Evolutionary conservation across 1,139 yeast species (phyloP), one percentile per base, ranked within the genome.

Genomic region (Geotrichum aggregatum): DNA sequence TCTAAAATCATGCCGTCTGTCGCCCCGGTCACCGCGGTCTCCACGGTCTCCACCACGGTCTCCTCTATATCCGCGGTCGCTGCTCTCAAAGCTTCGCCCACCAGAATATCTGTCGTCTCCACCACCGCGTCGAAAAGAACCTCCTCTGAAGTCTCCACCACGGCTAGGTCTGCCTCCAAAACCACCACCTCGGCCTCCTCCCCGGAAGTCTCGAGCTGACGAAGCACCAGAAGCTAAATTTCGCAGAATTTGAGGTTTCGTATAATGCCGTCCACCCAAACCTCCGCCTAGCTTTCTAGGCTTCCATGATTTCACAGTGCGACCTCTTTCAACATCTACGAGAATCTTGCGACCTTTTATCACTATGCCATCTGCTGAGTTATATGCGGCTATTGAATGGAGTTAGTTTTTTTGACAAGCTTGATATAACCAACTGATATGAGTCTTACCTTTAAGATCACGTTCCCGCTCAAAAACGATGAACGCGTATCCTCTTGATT

Each of bases 401-500:
- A 16, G 33, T 33, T 40, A 34, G 54, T 46, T 35, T 39, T n/a
- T 40, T 7, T 13, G 19, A n/a, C 28, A 24, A 24, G 28, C 28
- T 24, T 5, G 28, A 24, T 5, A 24, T 5, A 24, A 24, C 5
- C 54, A 48, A 61, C 64, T 4, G 18, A 21, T 21, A 35, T 66
- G 57, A 54, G 66, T 26, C 47, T 19, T 40, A 48, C 52, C 51
- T 55, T 74, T 76, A 57, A 85, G 84, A 61, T 79, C 86, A 16
- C 67, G 62, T 52, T 78, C 84, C 45, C 75, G 72, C 61, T 79
- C 83, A 67, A 79, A 91, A 3, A 84, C 84, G 1, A 91, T 73
- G 66, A 92, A 92, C 1, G 87, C 98, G 65, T 92, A 92, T 0
- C 98, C 98, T 55, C 81, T 72, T 0, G 94, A 79, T 58, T 78